Percentiles rank a stretch among this genome's conserved stretches.
Conservation (phyloP, 352 stramenopile genomes). For the Pythium folliculosum region DNA sequence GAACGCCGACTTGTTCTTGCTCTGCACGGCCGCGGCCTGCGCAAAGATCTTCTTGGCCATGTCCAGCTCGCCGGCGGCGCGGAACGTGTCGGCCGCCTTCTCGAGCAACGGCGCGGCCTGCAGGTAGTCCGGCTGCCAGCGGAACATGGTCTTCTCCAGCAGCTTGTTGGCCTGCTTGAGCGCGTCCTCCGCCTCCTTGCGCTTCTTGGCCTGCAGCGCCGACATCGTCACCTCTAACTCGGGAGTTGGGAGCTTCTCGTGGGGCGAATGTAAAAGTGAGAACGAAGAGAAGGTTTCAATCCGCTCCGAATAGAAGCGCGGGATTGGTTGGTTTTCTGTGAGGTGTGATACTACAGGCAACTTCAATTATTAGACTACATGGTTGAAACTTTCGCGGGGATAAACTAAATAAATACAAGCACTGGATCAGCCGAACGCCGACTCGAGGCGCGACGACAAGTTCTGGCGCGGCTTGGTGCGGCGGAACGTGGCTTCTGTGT, state of each 20-base stretch:
- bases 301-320: slow-evolving; percentile 11
- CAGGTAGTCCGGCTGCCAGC: slow-evolving; percentile 70
- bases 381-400: slow-evolving; percentile 1
- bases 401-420: slow-evolving; percentile 11
- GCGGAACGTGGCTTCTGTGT: slow-evolving; percentile 19
- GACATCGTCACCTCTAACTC: slow-evolving; percentile 29
- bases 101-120: slow-evolving; percentile 67
- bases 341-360: not conserved
- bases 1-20: slow-evolving; percentile 76
- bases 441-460: slow-evolving; percentile 31
- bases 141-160: slow-evolving; percentile 65
- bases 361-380: slow-evolving; percentile 20
- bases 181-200: slow-evolving; percentile 33
- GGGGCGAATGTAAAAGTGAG: slow-evolving; percentile 3
- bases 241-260: not conserved
- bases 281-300: not conserved
- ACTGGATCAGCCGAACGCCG: slow-evolving; percentile 24
- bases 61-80: slow-evolving; percentile 63
- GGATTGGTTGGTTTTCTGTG: slow-evolving; percentile 3
- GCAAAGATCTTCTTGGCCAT: slow-evolving; percentile 57
- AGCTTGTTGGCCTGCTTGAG: slow-evolving; percentile 35
- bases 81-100: slow-evolving; percentile 72
- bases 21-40: slow-evolving; percentile 60
- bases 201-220: slow-evolving; percentile 34
- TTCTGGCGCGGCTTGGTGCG: slow-evolving; percentile 20